Conservation (phyloP, 768 basidiomycete genomes). For the Hortiboletus flavorubellus region DNA sequence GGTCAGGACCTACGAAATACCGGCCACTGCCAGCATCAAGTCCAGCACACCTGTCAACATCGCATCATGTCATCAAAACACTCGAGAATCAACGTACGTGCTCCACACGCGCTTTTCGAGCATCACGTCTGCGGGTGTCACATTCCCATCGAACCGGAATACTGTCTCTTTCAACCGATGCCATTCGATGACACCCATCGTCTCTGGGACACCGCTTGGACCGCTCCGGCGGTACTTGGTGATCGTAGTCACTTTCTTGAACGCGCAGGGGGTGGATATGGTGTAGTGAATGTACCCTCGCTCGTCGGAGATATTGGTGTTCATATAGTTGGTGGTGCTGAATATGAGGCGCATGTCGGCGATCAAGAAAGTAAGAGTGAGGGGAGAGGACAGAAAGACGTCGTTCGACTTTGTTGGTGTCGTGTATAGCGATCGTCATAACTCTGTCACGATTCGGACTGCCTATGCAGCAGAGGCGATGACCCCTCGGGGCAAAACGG, state of each 20-base stretch:
- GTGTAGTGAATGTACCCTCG: constrained; percentile 17
- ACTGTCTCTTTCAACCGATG: constrained; percentile 11
- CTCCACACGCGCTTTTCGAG: constrained; percentile 14
- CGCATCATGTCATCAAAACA: neutral
- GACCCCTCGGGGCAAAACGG: neutral
- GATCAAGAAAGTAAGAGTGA: neutral
- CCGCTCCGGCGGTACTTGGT: constrained; percentile 24
- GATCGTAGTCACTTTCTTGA: constrained; percentile 23
- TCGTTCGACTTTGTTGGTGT: neutral
- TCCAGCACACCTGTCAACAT: neutral
- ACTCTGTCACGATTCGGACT: neutral
- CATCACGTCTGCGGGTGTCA: constrained; percentile 6
- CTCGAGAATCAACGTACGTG: constrained; percentile 10
- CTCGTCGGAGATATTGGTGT: constrained; percentile 23
- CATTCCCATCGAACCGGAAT: constrained; percentile 18
- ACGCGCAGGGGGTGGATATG: constrained; percentile 14
- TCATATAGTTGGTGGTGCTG: constrained; percentile 18
- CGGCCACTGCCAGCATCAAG: constrained; percentile 21
- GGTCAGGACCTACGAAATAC: constrained; percentile 33
- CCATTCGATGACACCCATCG: constrained; percentile 27
- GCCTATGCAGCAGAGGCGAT: neutral
- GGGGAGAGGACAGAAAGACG: neutral
- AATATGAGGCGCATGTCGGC: constrained; percentile 21
- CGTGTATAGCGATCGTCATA: neutral
- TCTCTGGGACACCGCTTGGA: constrained; percentile 12